Conservation (phyloP, 495 filamentous ascomycete species). For the Xylaria grammica region DNA sequence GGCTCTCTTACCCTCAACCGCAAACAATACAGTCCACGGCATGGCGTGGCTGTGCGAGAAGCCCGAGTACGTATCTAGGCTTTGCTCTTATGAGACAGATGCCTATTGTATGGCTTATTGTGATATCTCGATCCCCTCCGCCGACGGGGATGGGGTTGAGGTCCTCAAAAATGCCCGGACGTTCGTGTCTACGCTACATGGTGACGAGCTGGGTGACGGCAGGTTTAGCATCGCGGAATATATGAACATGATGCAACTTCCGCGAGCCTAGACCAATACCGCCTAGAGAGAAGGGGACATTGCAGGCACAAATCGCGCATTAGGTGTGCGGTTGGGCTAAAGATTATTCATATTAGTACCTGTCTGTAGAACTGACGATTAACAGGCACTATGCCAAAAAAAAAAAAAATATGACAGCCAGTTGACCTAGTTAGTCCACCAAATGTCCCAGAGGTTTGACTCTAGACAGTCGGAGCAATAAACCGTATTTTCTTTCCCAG, state of each 20-base stretch:
- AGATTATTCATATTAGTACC: no score
- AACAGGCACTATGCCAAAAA: no score
- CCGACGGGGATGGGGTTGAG: constrained; percentile 11
- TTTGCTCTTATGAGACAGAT: constrained; percentile 17
- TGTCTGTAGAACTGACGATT: no score
- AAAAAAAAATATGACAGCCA: neutral
- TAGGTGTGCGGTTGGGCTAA: no score
- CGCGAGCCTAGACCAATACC: no score
- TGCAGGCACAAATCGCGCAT: neutral
- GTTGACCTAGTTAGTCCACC: no score
- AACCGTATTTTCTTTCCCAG: neutral
- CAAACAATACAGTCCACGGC: constrained; percentile 13
- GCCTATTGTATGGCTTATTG: constrained; percentile 29
- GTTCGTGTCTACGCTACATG: constrained; percentile 21
- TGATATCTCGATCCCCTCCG: constrained; percentile 18
- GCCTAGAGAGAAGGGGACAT: no score
- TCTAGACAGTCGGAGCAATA: neutral
- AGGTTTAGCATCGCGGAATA: constrained; percentile 18
- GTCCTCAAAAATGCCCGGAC: constrained; percentile 28
- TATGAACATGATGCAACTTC: neutral
- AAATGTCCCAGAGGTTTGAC: no score
- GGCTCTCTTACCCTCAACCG: constrained; percentile 21
- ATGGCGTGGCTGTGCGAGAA: constrained; percentile 27
- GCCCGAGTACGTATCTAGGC: constrained; percentile 6
- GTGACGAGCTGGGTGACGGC: constrained; percentile 19